Evolutionary conservation across 2,329 filamentous ascomycete genomes (phyloP).

Genomic region (Phyllosticta capitalensis): DNA sequence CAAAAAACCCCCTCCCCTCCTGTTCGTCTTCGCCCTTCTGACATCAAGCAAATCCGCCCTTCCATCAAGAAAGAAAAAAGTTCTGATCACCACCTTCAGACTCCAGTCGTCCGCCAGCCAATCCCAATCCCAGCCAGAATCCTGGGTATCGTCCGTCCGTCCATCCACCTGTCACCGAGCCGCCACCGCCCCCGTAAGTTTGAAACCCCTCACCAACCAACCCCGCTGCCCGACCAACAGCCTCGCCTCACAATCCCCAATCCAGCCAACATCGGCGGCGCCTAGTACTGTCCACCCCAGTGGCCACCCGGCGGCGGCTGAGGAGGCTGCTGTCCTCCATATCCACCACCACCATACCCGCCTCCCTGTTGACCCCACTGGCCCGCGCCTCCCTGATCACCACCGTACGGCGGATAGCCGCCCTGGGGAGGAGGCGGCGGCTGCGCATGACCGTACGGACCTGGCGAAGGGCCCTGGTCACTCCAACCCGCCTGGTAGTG

Average conservation of each 20-base stretch:
- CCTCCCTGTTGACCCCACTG: conserved; percentile 3
- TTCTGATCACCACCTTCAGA: too few relatives aligned
- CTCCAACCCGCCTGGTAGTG: conserved; percentile 8
- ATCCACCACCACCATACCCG: not conserved
- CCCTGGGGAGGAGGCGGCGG: conserved; percentile 1
- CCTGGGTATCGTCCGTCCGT: too few relatives aligned
- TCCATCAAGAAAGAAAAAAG: too few relatives aligned
- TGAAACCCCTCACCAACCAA: too few relatives aligned
- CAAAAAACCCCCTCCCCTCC: too few relatives aligned
- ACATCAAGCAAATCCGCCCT: too few relatives aligned
- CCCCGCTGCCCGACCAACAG: too few relatives aligned
- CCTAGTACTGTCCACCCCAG: conserved; percentile 10
- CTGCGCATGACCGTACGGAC: not conserved
- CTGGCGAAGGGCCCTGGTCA: not conserved
- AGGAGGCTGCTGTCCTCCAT: not conserved
- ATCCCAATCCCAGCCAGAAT: too few relatives aligned
- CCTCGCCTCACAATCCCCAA: not conserved
- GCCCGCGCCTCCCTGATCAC: not conserved
- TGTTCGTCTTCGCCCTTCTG: too few relatives aligned
- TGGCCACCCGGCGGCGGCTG: conserved; percentile 7
- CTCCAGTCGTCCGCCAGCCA: too few relatives aligned
- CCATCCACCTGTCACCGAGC: too few relatives aligned
- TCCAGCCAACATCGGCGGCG: not conserved
- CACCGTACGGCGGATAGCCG: not conserved
- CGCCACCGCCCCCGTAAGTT: too few relatives aligned